Evolutionary conservation across 768 basidiomycete species (phyloP).

Genomic region (Sarcodon sp.): DNA sequence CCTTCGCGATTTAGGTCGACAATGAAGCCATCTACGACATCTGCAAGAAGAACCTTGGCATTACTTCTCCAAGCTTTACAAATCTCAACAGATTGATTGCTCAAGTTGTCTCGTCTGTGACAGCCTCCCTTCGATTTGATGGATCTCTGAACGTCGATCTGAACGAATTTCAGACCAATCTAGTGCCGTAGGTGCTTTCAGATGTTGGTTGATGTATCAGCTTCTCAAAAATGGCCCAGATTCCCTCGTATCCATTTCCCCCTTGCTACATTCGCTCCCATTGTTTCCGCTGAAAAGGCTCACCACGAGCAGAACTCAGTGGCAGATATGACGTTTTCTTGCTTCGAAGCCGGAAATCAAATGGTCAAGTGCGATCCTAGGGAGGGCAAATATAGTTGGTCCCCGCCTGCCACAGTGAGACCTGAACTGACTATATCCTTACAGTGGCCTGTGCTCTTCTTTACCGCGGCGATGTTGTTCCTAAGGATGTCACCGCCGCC

Average conservation of each 20-base stretch:
- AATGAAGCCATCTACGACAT: slow-evolving; percentile 65
- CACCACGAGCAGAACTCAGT: slow-evolving; percentile 62
- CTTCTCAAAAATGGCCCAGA: slow-evolving; percentile 11
- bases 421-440: background rate
- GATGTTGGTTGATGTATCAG: slow-evolving; percentile 3
- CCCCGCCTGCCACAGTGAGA: background rate
- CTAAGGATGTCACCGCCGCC: slow-evolving; percentile 69
- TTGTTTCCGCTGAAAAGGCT: slow-evolving; percentile 51
- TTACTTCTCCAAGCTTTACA: slow-evolving; percentile 44
- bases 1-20: slow-evolving; percentile 22
- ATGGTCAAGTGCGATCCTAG: slow-evolving; percentile 75
- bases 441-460: slow-evolving; percentile 58
- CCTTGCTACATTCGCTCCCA: slow-evolving; percentile 52
- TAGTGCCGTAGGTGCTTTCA: slow-evolving; percentile 33
- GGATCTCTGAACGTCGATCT: slow-evolving; percentile 56
- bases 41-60: slow-evolving; percentile 42
- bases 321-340: slow-evolving; percentile 58
- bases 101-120: slow-evolving; percentile 40
- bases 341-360: slow-evolving; percentile 69
- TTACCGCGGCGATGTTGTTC: slow-evolving; percentile 68
- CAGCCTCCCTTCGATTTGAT: slow-evolving; percentile 44
- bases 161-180: slow-evolving; percentile 64
- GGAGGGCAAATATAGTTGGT: slow-evolving; percentile 64
- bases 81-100: slow-evolving; percentile 59
- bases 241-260: slow-evolving; percentile 63